These are phyloP conservation scores for Pezicula carpinea DNA, from an alignment of 2,329 filamentous ascomycete species.

Conservation along the genomic window DNA sequence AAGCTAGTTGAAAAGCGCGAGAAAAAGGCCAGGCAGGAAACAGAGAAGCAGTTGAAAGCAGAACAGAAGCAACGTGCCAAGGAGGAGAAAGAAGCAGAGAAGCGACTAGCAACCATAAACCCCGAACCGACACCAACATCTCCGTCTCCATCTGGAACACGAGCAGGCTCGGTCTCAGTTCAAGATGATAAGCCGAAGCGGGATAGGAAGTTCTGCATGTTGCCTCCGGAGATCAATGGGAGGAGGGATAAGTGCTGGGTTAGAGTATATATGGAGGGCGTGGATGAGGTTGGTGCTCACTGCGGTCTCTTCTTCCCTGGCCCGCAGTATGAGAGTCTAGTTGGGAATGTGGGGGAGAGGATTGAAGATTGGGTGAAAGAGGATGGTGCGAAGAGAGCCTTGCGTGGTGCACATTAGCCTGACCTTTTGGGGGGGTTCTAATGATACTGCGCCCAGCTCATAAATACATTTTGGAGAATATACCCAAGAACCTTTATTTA, in stretches of 20 bases:
- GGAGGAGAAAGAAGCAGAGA: slow-evolving; percentile 25
- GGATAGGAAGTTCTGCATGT: slow-evolving; percentile 67
- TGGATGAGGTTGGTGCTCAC: slow-evolving; percentile 83
- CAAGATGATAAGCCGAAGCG: slow-evolving; percentile 25
- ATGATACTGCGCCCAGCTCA: no score
- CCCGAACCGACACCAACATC: slow-evolving; percentile 4
- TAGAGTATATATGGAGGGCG: slow-evolving; percentile 72
- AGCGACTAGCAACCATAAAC: slow-evolving; percentile 18
- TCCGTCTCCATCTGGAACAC: slow-evolving; percentile 4
- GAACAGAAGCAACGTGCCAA: slow-evolving; percentile 28
- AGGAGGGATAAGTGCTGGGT: slow-evolving; percentile 69
- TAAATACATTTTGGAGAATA: no score
- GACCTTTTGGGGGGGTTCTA: no score
- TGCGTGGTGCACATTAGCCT: slow-evolving; percentile 6
- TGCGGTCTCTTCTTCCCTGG: slow-evolving; percentile 75
- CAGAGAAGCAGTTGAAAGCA: slow-evolving; percentile 31
- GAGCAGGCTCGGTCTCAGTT: slow-evolving; percentile 10
- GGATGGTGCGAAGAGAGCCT: slow-evolving; percentile 36
- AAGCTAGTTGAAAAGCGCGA: slow-evolving; percentile 53
- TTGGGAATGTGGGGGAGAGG: slow-evolving; percentile 66
- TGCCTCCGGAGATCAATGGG: slow-evolving; percentile 54
- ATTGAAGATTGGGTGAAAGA: slow-evolving; percentile 68
- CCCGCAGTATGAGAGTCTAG: slow-evolving; percentile 68
- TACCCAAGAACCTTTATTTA: no score
- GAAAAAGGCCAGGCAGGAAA: slow-evolving; percentile 36